Base-by-base conservation (phyloP, 257 asterid species). In the Marsdenia floribunda region DNA sequence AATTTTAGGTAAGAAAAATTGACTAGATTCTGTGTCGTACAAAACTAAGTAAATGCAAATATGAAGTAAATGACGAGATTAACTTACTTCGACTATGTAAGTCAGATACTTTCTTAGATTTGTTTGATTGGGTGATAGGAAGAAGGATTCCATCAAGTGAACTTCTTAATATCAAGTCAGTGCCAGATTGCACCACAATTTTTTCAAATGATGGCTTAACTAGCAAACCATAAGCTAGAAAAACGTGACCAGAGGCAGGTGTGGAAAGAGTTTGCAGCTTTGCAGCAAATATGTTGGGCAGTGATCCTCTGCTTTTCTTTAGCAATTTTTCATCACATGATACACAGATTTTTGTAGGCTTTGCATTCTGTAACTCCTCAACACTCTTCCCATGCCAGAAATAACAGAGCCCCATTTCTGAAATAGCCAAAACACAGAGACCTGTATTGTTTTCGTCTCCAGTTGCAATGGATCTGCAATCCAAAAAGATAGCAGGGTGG, bases 401-500 rank as follows among this genome's bases (percentile, higher is more conserved):
- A 82, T 92, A 94, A 80, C 99, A 90, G 58, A 88, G 82, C 18
- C 99, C 99, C 38, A 77, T 55, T 89, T 94, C 99, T 65, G 99
- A 86, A 86, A 94, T 85, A 50, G 98, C 97, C 85, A 94, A 70
- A 82, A 90, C 85, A 57, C 90, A 90, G 54, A 94, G 79, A 69
- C 92, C 85, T 33, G 82, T 74, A 77, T 88, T 71, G 44, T 87
- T 88, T 80, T 40, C 75, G 75, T 83, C 84, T 77, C 73, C 82
- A 74, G 78, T 72, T 61, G 46, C 59, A 54, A 75, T 35, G 70
- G 76, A 77, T 79, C 75, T 87, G 87, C 89, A 75, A 76, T 92
- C 98, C 87, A 94, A 82, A 83, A 87, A 90, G 46, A 90, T 84
- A 74, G 98, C 92, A 40, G 99, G 97, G 77, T 94, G 96, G 77